These are phyloP conservation scores for Alternaria brassicicola DNA, from an alignment of 2,329 filamentous ascomycete species.

Conservation along the genomic window DNA sequence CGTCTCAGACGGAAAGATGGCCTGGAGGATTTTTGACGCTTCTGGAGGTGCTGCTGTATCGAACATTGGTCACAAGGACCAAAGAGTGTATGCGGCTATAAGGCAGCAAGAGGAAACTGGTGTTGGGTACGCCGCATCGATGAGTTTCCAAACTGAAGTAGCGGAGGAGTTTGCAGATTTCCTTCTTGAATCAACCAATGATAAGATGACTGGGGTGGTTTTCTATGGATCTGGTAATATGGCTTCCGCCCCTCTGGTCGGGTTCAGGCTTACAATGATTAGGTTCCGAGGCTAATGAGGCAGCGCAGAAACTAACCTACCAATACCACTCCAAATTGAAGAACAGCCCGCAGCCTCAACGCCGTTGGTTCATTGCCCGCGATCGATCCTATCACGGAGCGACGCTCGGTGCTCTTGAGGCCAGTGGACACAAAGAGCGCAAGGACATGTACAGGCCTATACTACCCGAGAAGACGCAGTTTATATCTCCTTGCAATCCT, in stretches of 20 bases:
- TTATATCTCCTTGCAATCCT: slow-evolving; percentile 70
- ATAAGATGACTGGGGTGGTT: slow-evolving; percentile 61
- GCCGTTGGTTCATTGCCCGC: slow-evolving; percentile 68
- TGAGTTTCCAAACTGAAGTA: slow-evolving; percentile 58
- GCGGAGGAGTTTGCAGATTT: slow-evolving; percentile 60
- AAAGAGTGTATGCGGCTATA: slow-evolving; percentile 66
- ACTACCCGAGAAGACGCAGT: slow-evolving; percentile 61
- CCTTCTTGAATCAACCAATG: slow-evolving; percentile 59
- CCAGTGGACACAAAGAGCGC: slow-evolving; percentile 67
- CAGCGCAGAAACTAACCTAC: slow-evolving; percentile 68
- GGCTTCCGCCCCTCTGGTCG: too few relatives aligned
- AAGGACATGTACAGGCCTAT: slow-evolving; percentile 67
- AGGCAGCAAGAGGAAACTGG: slow-evolving; percentile 61
- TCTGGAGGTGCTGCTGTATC: slow-evolving; percentile 75
- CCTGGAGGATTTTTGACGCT: slow-evolving; percentile 69
- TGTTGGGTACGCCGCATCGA: slow-evolving; percentile 28
- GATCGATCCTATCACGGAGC: slow-evolving; percentile 72
- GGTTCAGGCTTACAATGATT: neutral
- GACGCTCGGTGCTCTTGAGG: slow-evolving; percentile 69
- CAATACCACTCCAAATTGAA: slow-evolving; percentile 68
- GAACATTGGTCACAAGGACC: slow-evolving; percentile 71
- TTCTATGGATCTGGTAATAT: slow-evolving; percentile 63
- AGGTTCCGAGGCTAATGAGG: slow-evolving; percentile 70
- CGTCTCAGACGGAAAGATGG: slow-evolving; percentile 51
- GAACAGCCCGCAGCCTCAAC: slow-evolving; percentile 56